A percentile compares a stretch with the other conserved stretches of the same genome.
Conservation (phyloP, 2,329 filamentous ascomycete species). For the Penicillium sp. region DNA sequence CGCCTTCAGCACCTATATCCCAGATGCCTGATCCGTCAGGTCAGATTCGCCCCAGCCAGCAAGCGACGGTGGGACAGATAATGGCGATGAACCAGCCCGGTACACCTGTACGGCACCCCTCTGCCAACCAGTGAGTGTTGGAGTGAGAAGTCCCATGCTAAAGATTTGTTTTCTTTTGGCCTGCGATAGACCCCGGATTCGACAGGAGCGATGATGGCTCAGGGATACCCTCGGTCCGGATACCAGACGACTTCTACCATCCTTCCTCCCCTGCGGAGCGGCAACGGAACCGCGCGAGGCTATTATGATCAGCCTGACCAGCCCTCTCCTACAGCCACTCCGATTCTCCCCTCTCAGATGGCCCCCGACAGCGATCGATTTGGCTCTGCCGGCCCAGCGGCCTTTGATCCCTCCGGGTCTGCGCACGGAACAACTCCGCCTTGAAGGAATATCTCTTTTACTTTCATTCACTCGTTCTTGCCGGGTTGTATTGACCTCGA, state of each 20-base stretch:
- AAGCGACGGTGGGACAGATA: constrained; percentile 36
- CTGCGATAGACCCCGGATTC: constrained; percentile 33
- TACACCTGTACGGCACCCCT: constrained; percentile 36
- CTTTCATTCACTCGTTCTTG: constrained; percentile 9
- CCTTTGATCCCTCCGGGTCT: constrained; percentile 31
- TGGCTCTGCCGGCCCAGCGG: constrained; percentile 24
- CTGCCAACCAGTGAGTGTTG: constrained; percentile 22
- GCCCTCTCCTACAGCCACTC: constrained; percentile 29
- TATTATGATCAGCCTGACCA: constrained; percentile 36
- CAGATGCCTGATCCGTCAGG: constrained; percentile 35
- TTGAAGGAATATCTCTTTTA: constrained; percentile 14
- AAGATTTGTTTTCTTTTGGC: constrained; percentile 25
- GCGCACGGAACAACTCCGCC: constrained; percentile 33
- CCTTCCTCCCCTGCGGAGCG: constrained; percentile 34
- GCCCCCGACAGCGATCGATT: constrained; percentile 32
- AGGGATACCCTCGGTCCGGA: constrained; percentile 33
- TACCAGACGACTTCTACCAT: constrained; percentile 33
- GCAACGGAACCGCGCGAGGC: constrained; percentile 28
- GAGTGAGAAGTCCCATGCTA: constrained; percentile 24
- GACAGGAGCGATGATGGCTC: constrained; percentile 35
- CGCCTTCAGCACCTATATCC: constrained; percentile 30
- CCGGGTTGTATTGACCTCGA: constrained; percentile 10
- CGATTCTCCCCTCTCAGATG: constrained; percentile 37
- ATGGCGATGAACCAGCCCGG: constrained; percentile 37
- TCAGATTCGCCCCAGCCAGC: constrained; percentile 32